phyloP scores from a whole-genome alignment of 495 filamentous ascomycete genomes.

The Penicillium egyptiacum region DNA sequence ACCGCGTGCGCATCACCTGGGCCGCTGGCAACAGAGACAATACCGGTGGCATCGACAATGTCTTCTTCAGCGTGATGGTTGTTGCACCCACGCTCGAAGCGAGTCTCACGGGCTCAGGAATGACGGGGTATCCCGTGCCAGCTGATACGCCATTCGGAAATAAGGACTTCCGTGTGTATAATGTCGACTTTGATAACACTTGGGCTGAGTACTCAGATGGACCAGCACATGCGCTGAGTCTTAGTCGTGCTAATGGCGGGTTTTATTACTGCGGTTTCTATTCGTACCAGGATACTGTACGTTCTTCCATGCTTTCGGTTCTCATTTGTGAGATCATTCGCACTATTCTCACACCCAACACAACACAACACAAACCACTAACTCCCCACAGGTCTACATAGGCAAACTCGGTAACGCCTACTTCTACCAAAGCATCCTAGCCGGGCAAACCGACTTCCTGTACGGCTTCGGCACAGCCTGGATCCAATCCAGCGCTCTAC shows the following conservation, averaged over 20 bases:
- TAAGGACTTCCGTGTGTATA: constrained; percentile 57
- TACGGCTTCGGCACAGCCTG: constrained; percentile 57
- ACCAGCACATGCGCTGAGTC: constrained; percentile 55
- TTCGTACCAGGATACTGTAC: constrained; percentile 59
- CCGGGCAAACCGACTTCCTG: constrained; percentile 62
- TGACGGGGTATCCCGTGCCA: constrained; percentile 57
- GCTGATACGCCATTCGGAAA: constrained; percentile 58
- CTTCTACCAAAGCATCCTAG: constrained; percentile 53
- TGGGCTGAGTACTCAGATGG: constrained; percentile 52
- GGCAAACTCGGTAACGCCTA: constrained; percentile 62
- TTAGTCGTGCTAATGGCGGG: constrained; percentile 56
- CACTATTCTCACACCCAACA: not conserved
- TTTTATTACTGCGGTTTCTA: constrained; percentile 61
- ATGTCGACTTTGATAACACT: constrained; percentile 60
- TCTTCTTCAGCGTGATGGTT: constrained; percentile 54
- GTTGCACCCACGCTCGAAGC: constrained; percentile 58
- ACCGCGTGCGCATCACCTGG: constrained; percentile 52
- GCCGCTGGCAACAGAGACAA: constrained; percentile 46
- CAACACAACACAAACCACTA: not conserved
- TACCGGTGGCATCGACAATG: constrained; percentile 53
- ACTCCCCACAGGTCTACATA: constrained; percentile 48
- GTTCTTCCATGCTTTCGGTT: constrained; percentile 4
- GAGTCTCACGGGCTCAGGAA: constrained; percentile 54
- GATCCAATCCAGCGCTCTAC: constrained; percentile 43
- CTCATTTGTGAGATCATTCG: not conserved